Evolutionary conservation across 768 basidiomycete species (phyloP).

Genomic region (Leccinum imitatum): DNA sequence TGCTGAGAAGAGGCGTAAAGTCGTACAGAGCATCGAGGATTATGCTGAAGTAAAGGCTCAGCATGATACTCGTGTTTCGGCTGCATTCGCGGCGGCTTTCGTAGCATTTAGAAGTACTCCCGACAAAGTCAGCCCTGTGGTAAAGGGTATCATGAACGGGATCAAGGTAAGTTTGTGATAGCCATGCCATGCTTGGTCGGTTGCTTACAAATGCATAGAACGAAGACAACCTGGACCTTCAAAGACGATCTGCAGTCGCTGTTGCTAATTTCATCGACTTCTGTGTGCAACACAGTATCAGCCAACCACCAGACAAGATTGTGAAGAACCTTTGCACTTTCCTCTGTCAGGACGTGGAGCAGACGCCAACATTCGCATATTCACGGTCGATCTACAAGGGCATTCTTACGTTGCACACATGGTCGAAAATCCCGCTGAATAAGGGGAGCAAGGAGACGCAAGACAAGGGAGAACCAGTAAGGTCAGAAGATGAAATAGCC

Average conservation of each 20-base stretch:
- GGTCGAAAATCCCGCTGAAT: constrained; percentile 36
- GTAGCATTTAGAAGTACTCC: constrained; percentile 85
- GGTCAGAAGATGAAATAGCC: constrained; percentile 51
- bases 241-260: constrained; percentile 81
- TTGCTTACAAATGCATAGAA: constrained; percentile 45
- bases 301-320: constrained; percentile 92
- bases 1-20: constrained; percentile 69
- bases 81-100: constrained; percentile 88
- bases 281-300: constrained; percentile 68
- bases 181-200: not conserved
- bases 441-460: constrained; percentile 39
- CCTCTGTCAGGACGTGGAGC: constrained; percentile 85
- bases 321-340: constrained; percentile 97
- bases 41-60: constrained; percentile 81
- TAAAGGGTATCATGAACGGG: constrained; percentile 96
- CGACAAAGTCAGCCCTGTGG: constrained; percentile 92
- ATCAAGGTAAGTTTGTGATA: constrained; percentile 70
- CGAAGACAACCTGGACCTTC: constrained; percentile 87
- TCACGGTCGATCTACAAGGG: constrained; percentile 61
- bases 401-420: constrained; percentile 70
- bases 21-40: constrained; percentile 70
- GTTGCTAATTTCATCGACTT: constrained; percentile 88
- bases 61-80: constrained; percentile 84
- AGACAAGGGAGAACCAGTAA: constrained; percentile 43
- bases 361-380: constrained; percentile 86